A percentile compares a stretch with the other conserved stretches of the same genome.
Conservation (phyloP, 352 stramenopile species). For the Globisporangium echinulatum region DNA sequence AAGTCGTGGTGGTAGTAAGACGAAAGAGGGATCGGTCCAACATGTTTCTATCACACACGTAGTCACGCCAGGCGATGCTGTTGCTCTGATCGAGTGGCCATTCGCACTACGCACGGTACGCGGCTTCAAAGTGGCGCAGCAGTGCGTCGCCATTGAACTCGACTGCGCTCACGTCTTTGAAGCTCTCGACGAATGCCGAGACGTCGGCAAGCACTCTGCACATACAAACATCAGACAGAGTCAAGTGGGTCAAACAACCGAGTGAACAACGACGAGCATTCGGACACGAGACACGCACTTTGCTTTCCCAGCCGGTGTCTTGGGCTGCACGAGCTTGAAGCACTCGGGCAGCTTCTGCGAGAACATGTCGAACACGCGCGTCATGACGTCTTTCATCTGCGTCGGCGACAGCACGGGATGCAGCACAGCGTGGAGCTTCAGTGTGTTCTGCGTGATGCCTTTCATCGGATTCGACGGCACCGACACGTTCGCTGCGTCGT, state of each 20-base stretch:
- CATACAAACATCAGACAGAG: neutral
- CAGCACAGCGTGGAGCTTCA: slow-evolving; percentile 94
- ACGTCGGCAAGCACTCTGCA: slow-evolving; percentile 69
- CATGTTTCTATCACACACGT: too few relatives aligned
- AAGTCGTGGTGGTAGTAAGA: too few relatives aligned
- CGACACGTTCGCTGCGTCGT: slow-evolving; percentile 48
- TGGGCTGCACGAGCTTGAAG: slow-evolving; percentile 81
- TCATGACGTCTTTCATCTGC: slow-evolving; percentile 95
- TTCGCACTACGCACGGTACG: slow-evolving; percentile 21
- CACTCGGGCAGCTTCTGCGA: slow-evolving; percentile 85
- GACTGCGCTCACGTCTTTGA: slow-evolving; percentile 59
- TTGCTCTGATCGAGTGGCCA: too few relatives aligned
- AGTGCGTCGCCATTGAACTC: slow-evolving; percentile 61
- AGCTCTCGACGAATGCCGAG: slow-evolving; percentile 64
- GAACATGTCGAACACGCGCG: slow-evolving; percentile 85
- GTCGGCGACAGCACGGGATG: slow-evolving; percentile 88
- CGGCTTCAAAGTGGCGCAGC: slow-evolving; percentile 50
- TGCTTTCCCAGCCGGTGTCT: slow-evolving; percentile 62
- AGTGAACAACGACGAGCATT: neutral
- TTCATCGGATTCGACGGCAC: slow-evolving; percentile 83
- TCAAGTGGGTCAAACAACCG: neutral
- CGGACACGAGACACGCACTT: slow-evolving; percentile 24
- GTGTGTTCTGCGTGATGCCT: slow-evolving; percentile 92
- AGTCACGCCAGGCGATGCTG: too few relatives aligned
- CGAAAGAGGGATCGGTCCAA: too few relatives aligned